Percentiles rank a stretch among this genome's conserved stretches.
Evolutionary conservation across 2,329 filamentous ascomycete species (phyloP).

Genomic region (Pseudofabraea citricarpa): DNA sequence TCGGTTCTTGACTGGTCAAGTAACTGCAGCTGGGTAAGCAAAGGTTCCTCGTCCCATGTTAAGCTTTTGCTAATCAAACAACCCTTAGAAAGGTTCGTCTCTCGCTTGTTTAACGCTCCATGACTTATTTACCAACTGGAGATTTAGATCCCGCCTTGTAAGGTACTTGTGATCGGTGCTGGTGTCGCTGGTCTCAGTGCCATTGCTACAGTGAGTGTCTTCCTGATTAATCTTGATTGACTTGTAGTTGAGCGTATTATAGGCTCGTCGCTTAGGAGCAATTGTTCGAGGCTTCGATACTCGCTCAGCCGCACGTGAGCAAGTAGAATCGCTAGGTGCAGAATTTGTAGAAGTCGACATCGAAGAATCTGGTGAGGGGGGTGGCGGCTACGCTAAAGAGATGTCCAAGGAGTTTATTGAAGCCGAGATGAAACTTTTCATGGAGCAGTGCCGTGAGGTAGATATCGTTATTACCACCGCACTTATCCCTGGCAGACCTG

Average conservation of each 20-base stretch:
- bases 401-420: constrained; percentile 94
- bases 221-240: background rate
- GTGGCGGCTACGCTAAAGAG: constrained; percentile 85
- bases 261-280: constrained; percentile 77
- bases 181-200: constrained; percentile 86
- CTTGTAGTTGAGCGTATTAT: constrained; percentile 9
- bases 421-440: constrained; percentile 88
- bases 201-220: constrained; percentile 61
- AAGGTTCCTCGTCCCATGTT: background rate
- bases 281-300: constrained; percentile 91
- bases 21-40: constrained; percentile 72
- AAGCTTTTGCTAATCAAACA: background rate
- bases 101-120: too few relatives aligned
- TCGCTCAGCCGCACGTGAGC: constrained; percentile 79
- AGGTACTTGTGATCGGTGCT: constrained; percentile 84
- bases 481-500: constrained; percentile 79
- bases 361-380: constrained; percentile 77
- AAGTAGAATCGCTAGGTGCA: constrained; percentile 84
- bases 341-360: constrained; percentile 87
- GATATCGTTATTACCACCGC: constrained; percentile 92
- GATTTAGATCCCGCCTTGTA: constrained; percentile 77
- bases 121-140: constrained; percentile 23
- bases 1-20: constrained; percentile 82
- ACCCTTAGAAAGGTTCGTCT: too few relatives aligned
- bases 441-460: constrained; percentile 80